Evolutionary conservation across 2,329 filamentous ascomycete genomes (phyloP).

Genomic region (Coniosporium tulheliwenetii): DNA sequence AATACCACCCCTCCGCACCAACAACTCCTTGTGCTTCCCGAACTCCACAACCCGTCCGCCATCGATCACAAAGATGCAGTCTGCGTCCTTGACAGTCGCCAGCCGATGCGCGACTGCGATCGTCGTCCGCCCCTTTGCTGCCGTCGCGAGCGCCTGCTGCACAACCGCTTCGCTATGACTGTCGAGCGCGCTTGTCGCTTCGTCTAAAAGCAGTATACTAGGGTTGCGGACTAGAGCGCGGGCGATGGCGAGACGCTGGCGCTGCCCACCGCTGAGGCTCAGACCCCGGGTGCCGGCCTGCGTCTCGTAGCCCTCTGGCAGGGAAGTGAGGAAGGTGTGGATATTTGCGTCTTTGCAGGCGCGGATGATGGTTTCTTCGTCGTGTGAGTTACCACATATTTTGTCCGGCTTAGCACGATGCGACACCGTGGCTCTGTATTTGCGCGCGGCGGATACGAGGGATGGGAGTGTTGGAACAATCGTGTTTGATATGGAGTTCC

Average conservation of each 20-base stretch:
- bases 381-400: not conserved
- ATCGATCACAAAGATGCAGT: slow-evolving; percentile 25
- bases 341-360: slow-evolving; percentile 8
- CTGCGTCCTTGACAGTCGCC: slow-evolving; percentile 22
- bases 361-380: slow-evolving; percentile 5
- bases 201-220: slow-evolving; percentile 8
- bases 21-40: slow-evolving; percentile 16
- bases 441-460: no score
- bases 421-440: no score
- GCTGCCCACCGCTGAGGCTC: slow-evolving; percentile 10
- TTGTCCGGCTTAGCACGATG: no score
- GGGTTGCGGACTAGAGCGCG: slow-evolving; percentile 8
- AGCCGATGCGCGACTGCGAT: slow-evolving; percentile 26
- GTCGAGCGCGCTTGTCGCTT: slow-evolving; percentile 10
- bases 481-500: no score
- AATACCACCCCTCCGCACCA: not conserved
- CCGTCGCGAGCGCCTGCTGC: slow-evolving; percentile 21
- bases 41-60: slow-evolving; percentile 22
- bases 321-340: slow-evolving; percentile 7
- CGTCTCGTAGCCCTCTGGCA: slow-evolving; percentile 8
- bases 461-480: no score
- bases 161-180: slow-evolving; percentile 11
- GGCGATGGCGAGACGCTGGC: slow-evolving; percentile 10
- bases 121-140: slow-evolving; percentile 19
- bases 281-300: slow-evolving; percentile 8